Percentiles rank a stretch among this genome's conserved stretches.
Conservation (phyloP, 2,329 filamentous ascomycete species). For the Penicillium sp. region DNA sequence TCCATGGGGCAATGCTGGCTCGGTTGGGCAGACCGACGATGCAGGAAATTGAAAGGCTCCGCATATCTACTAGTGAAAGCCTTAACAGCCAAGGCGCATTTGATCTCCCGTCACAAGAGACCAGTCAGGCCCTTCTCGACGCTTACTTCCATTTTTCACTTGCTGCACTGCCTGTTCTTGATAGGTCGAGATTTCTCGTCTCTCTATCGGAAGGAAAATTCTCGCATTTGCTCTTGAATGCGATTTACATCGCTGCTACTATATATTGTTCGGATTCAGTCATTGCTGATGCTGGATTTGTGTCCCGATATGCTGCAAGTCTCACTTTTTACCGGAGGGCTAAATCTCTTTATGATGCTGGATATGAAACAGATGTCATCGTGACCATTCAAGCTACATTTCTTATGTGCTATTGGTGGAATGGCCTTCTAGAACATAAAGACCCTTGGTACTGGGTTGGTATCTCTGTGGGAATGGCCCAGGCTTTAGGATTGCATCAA, state of each 20-base stretch:
- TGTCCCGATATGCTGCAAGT: slow-evolving; percentile 23
- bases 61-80: not conserved
- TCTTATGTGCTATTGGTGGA: slow-evolving; percentile 31
- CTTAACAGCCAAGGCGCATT: slow-evolving; percentile 21
- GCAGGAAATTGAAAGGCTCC: slow-evolving; percentile 13
- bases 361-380: slow-evolving; percentile 28
- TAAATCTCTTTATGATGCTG: slow-evolving; percentile 30
- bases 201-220: slow-evolving; percentile 11
- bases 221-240: slow-evolving; percentile 26
- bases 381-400: slow-evolving; percentile 23
- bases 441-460: slow-evolving; percentile 31
- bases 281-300: slow-evolving; percentile 23
- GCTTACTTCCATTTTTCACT: slow-evolving; percentile 24
- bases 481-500: slow-evolving; percentile 28
- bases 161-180: slow-evolving; percentile 23
- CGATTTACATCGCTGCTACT: slow-evolving; percentile 23
- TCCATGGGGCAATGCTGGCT: slow-evolving; percentile 23
- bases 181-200: slow-evolving; percentile 18
- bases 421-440: slow-evolving; percentile 27
- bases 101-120: slow-evolving; percentile 12
- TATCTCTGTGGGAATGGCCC: slow-evolving; percentile 26
- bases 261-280: slow-evolving; percentile 22
- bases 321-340: slow-evolving; percentile 27
- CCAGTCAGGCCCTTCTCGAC: slow-evolving; percentile 20
- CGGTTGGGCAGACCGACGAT: slow-evolving; percentile 15